phyloP scores from a whole-genome alignment of 495 filamentous ascomycete species.

The Penicillium verhagenii region DNA sequence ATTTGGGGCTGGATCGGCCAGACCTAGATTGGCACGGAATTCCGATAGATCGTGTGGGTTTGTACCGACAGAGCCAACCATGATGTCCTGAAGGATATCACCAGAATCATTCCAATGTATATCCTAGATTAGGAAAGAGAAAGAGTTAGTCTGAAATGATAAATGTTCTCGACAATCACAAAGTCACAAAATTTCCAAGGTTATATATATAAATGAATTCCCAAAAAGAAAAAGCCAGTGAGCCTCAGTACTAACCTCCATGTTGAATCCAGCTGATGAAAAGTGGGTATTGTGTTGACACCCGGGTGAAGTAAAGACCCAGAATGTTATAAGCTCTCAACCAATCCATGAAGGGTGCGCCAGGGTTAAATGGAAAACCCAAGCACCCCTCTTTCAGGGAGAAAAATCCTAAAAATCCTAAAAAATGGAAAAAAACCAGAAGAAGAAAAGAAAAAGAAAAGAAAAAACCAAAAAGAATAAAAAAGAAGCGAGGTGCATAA shows the following conservation, averaged over 20 bases:
- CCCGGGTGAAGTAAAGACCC: constrained; percentile 1
- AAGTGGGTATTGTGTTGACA: neutral
- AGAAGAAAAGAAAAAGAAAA: neutral
- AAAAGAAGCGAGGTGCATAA: constrained; percentile 10
- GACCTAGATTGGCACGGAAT: constrained; percentile 16
- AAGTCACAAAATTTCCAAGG: no score
- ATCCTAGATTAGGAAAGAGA: neutral
- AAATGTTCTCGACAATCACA: no score
- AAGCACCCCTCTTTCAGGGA: neutral
- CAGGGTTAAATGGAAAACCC: constrained; percentile 8
- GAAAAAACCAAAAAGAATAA: constrained; percentile 1
- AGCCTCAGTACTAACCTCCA: constrained; percentile 24
- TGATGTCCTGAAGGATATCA: constrained; percentile 41
- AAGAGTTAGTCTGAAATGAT: no score
- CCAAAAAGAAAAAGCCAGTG: neutral
- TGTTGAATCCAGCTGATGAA: constrained; percentile 1
- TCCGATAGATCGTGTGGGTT: constrained; percentile 14
- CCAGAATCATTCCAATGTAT: constrained; percentile 27
- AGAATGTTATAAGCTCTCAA: neutral
- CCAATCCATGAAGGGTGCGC: neutral
- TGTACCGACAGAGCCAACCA: constrained; percentile 18
- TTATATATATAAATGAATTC: neutral
- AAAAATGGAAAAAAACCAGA: neutral
- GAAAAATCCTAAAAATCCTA: no score
- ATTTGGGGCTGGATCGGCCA: constrained; percentile 24